phyloP scores from a whole-genome alignment of 148 eudicot species.

The Oxyria digyna region DNA sequence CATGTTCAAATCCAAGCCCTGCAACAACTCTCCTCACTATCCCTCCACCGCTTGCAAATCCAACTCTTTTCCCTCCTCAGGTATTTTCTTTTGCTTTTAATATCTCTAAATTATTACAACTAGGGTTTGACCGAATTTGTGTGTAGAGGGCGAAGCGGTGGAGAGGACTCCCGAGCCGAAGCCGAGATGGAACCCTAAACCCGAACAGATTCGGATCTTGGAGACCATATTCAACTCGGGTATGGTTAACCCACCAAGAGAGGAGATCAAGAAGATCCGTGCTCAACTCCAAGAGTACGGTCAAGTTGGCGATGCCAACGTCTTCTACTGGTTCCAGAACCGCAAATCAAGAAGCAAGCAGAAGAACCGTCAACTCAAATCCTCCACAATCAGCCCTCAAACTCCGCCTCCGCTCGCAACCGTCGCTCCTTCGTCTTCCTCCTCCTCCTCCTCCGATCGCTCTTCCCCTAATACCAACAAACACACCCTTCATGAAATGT shows the following conservation, averaged over 20 bases:
- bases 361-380: slow-evolving; percentile 33
- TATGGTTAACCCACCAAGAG: slow-evolving; percentile 91
- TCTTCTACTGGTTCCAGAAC: slow-evolving; percentile 99
- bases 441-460: slow-evolving; percentile 60
- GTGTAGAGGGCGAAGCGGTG: slow-evolving; percentile 37
- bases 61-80: neutral
- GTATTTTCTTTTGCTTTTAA: no score
- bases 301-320: slow-evolving; percentile 94
- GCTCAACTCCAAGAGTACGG: slow-evolving; percentile 76
- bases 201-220: slow-evolving; percentile 82
- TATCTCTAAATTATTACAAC: no score
- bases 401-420: slow-evolving; percentile 9
- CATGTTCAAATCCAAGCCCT: slow-evolving; percentile 89
- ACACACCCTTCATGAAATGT: neutral
- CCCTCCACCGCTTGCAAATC: slow-evolving; percentile 21
- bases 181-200: slow-evolving; percentile 96
- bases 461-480: slow-evolving; percentile 29
- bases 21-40: slow-evolving; percentile 26
- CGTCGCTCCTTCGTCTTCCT: slow-evolving; percentile 30
- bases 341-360: slow-evolving; percentile 81
- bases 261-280: slow-evolving; percentile 77
- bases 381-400: slow-evolving; percentile 16
- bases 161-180: slow-evolving; percentile 88
- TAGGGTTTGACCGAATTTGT: no score
- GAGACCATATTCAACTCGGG: slow-evolving; percentile 94